Evolutionary conservation across 441 rosid species (phyloP).

Genomic region (Populus hybrid): DNA sequence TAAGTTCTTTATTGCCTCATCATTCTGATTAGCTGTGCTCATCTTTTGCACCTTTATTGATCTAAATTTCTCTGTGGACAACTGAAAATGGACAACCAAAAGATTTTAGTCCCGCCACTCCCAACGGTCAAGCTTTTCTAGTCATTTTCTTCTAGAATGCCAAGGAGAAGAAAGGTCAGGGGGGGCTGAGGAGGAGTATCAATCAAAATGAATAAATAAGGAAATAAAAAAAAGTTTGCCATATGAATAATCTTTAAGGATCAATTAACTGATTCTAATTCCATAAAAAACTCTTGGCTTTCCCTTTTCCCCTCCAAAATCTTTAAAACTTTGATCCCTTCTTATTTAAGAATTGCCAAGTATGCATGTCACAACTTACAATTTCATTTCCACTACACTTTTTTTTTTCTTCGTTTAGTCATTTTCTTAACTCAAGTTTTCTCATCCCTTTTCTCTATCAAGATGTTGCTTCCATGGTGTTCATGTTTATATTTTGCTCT

Average conservation of each 20-base stretch:
- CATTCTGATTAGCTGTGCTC: not conserved
- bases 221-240: not conserved
- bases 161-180: not conserved
- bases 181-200: not conserved
- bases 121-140: not conserved
- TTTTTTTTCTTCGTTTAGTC: not conserved
- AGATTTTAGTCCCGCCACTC: not conserved
- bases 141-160: not conserved
- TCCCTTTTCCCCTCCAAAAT: conserved; percentile 19
- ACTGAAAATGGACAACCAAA: not conserved
- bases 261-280: not conserved
- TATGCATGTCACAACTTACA: not conserved
- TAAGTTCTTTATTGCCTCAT: not conserved
- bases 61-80: not conserved
- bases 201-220: not conserved
- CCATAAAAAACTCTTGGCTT: conserved; percentile 21
- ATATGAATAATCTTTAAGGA: not conserved
- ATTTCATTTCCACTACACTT: not conserved
- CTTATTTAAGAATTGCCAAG: not conserved
- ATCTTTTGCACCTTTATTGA: not conserved
- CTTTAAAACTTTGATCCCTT: not conserved
- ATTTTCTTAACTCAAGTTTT: not conserved
- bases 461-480: conserved; percentile 10
- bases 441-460: too few relatives aligned
- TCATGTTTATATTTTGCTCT: conserved; percentile 7